Evolutionary conservation across 2,329 filamentous ascomycete genomes (phyloP).

Genomic region (Aspergillus quadricinctus): DNA sequence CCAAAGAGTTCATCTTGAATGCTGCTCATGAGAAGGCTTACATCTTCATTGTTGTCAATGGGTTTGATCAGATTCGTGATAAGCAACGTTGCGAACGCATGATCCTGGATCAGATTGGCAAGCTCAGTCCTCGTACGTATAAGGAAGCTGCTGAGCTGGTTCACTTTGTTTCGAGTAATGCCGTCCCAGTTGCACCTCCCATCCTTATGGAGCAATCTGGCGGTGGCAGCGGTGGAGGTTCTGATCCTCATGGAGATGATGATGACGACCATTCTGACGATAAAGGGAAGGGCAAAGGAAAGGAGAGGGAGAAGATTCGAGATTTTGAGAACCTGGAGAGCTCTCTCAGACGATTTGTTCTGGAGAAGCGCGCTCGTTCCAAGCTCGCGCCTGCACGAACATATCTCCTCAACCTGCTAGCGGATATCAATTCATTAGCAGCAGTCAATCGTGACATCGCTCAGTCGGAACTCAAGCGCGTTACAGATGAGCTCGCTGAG

Average conservation of each 20-base stretch:
- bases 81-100: conserved; percentile 87
- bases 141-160: conserved; percentile 92
- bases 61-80: conserved; percentile 89
- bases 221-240: conserved; percentile 53
- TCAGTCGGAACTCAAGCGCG: conserved; percentile 75
- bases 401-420: conserved; percentile 88
- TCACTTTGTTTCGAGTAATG: conserved; percentile 97
- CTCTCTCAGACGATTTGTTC: conserved; percentile 83
- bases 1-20: conserved; percentile 96
- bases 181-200: conserved; percentile 68
- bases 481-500: conserved; percentile 72
- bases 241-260: conserved; percentile 43
- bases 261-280: conserved; percentile 53
- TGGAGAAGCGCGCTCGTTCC: conserved; percentile 91
- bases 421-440: conserved; percentile 78
- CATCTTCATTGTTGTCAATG: conserved; percentile 98
- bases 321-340: conserved; percentile 89
- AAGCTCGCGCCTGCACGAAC: conserved; percentile 95
- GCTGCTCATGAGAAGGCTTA: conserved; percentile 96
- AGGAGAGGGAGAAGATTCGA: conserved; percentile 81
- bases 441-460: conserved; percentile 84
- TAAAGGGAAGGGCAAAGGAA: conserved; percentile 74
- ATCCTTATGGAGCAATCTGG: conserved; percentile 47
- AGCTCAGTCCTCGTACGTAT: conserved; percentile 84
- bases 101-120: conserved; percentile 83